Conservation (phyloP, 768 basidiomycete species). For the Fistulinella prunicolor region DNA sequence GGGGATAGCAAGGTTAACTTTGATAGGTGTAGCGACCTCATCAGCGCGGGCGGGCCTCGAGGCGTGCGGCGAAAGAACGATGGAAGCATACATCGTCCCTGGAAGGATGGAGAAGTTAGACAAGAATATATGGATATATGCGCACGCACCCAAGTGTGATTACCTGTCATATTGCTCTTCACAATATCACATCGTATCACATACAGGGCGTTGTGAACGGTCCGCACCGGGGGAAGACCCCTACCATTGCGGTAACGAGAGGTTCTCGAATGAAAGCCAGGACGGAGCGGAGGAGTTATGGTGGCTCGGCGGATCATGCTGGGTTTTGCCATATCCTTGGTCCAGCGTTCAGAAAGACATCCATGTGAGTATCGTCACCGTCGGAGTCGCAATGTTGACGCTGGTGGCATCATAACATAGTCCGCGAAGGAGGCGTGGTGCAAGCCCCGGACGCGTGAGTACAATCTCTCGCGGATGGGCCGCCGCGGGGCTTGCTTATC, state of each 20-base stretch:
- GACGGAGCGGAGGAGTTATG: no score
- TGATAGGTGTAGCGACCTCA: neutral
- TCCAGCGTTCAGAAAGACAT: neutral
- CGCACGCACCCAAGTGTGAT: neutral
- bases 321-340: neutral
- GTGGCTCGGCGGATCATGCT: neutral
- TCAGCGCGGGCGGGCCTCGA: constrained; percentile 14
- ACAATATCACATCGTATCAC: neutral
- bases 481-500: neutral
- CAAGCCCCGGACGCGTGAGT: neutral
- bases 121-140: neutral
- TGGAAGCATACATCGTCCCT: neutral
- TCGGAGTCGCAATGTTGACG: neutral
- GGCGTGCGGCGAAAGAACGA: neutral
- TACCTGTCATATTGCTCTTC: neutral
- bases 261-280: no score
- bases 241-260: no score
- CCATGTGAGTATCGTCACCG: constrained; percentile 13
- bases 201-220: neutral
- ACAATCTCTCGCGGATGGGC: neutral
- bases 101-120: neutral
- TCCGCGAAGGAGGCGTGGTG: constrained; percentile 11
- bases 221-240: no score
- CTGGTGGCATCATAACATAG: constrained; percentile 6
- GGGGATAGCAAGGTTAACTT: constrained; percentile 11